Base-by-base conservation (phyloP, 1,139 yeast genomes). In the Lodderomyces beijingensis region DNA sequence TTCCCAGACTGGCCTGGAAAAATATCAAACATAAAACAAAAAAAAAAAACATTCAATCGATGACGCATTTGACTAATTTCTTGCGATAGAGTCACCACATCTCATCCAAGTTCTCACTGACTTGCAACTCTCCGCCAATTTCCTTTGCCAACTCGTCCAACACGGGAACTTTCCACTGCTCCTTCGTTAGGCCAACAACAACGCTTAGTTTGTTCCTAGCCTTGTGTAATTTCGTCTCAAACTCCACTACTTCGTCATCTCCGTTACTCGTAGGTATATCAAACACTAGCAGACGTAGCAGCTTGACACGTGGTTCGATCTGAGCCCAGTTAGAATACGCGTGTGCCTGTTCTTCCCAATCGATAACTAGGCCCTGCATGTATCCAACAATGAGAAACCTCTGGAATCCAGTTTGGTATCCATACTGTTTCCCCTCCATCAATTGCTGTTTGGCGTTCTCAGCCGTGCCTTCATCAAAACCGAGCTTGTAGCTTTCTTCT, bases 401-500 rank as follows among this genome's bases (percentile, higher is more conserved):
- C 53, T 82, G 89, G 48, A 76, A 83, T 0, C 88, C 93, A 0
- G 87, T 80, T 48, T 85, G 93, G 33, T 81, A 66, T 0, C 95
- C 95, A 47, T 71, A 81, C 43, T 81, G 85, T 44, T 77, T 78
- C 2, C 95, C 95, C 51, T 84, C 94, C 2, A 68, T 42, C 34
- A 58, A 62, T 30, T 71, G 74, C 27, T 64, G 60, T 29, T 45
- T 47, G 0, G 71, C 57, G 1, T 69, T 61, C 31, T 62, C 65
- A 9, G 53, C 51, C 37, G 63, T 65, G 2, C 91, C 89, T 28
- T 79, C 80, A 32, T 53, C 48, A 32, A 63, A 64, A 0, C 95
- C 95, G 40, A 74, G 74, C 10, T 68, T 52, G 49, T 81, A 85
- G 50, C 68, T 78, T 52, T 68, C 57, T 26, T 74, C 69, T 45